Base-by-base conservation (phyloP, 371 early-diverging fungal genomes). In the Mortierella sp. region DNA sequence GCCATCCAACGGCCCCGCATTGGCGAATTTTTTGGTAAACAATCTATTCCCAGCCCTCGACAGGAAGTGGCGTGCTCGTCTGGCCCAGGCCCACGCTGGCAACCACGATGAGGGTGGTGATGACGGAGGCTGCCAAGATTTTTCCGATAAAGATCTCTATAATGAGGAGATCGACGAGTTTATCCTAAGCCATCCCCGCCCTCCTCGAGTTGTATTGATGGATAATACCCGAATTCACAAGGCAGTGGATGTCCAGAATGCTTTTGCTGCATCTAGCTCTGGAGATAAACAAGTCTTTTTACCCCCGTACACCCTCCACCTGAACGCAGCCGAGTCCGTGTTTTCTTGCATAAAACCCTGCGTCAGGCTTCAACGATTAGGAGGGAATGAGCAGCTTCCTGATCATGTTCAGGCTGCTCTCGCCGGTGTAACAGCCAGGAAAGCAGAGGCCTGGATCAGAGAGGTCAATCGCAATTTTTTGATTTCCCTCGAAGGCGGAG, bases 271-370 rank as follows among this genome's bases (percentile, higher is more conserved):
- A 3, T 16, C 59, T 43, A 19, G 43, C 16, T 21, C n/a, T n/a
- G n/a, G n/a, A n/a, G n/a, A 58, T 45, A 58, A 12, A 7, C 9
- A n/a, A 19, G 44, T 58, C 25, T 58, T 37, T 21, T 45, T 58
- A 19, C 59, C 59, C 4, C 43, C 59, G 44, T 58, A 58, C 59
- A 58, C 44, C 59, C 59, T 45, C 18, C 59, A 58, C 43, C 59
- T 58, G 44, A 58, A 58, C 14, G 43, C 43, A 28, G 59, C 59
- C 5, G 59, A 58, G 28, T 58, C 43, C 9, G 43, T 58, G 21
- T 58, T 58, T 23, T 44, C 44, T 45, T 37, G 59, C 43, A 23
- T 58, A 19, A 58, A 58, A 23, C 12, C 59, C 16, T 45, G 44
- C 16, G 59, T 58, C 29, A 58, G 44, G 19, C 30, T 44, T 23